Conservation (phyloP, 2,329 filamentous ascomycete species). For the Botrytis pseudocinerea region DNA sequence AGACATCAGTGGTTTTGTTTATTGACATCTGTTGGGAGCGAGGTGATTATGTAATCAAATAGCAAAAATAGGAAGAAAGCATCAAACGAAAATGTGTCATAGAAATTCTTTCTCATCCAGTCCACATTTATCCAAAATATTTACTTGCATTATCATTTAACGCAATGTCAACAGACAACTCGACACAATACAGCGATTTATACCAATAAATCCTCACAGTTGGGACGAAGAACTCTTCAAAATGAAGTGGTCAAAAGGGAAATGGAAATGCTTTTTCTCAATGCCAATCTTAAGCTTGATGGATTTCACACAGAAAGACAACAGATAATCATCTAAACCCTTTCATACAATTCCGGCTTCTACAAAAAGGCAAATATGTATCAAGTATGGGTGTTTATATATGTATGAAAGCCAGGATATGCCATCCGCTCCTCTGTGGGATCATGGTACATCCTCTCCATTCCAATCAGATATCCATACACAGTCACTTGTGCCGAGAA, state of each 20-base stretch:
- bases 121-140: neutral
- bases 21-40: neutral
- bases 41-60: constrained; percentile 1
- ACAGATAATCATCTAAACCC: neutral
- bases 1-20: neutral
- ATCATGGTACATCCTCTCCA: neutral
- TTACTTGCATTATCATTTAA: neutral
- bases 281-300: neutral
- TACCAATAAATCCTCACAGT: neutral
- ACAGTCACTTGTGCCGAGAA: neutral
- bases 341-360: too few relatives aligned
- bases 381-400: neutral
- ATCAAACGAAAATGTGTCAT: constrained; percentile 1
- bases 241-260: too few relatives aligned
- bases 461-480: neutral
- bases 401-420: neutral
- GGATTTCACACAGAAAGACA: neutral
- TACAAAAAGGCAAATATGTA: neutral
- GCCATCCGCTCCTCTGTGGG: neutral
- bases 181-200: neutral
- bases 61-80: neutral
- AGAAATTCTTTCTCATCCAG: neutral
- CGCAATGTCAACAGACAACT: neutral
- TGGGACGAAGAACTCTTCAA: neutral
- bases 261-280: neutral